phyloP scores from a whole-genome alignment of 495 filamentous ascomycete genomes.

The Lichina pygmaea region DNA sequence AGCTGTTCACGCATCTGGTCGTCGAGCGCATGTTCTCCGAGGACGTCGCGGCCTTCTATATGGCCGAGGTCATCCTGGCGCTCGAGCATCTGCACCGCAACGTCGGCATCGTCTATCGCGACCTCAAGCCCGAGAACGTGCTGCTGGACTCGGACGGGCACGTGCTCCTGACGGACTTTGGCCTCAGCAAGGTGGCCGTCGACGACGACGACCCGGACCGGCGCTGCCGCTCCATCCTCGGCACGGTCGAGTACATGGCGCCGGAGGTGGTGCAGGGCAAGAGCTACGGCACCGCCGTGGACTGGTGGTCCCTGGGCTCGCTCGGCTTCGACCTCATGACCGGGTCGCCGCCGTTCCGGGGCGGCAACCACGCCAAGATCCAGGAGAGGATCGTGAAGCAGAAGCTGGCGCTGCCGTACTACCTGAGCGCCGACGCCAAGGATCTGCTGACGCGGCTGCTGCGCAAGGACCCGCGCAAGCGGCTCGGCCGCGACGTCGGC shows the following conservation, averaged over 20 bases:
- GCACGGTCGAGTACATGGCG: constrained; percentile 96
- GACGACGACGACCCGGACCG: constrained; percentile 32
- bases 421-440: constrained; percentile 67
- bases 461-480: constrained; percentile 71
- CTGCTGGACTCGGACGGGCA: constrained; percentile 79
- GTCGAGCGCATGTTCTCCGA: constrained; percentile 83
- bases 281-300: constrained; percentile 74
- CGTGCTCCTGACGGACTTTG: constrained; percentile 86
- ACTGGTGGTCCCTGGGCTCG: constrained; percentile 96
- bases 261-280: constrained; percentile 72
- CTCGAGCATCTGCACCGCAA: constrained; percentile 76
- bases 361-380: constrained; percentile 72
- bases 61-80: constrained; percentile 90
- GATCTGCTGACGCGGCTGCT: constrained; percentile 72
- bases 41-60: constrained; percentile 76
- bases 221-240: constrained; percentile 58
- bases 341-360: constrained; percentile 68
- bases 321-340: constrained; percentile 80
- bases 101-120: constrained; percentile 83
- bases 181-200: constrained; percentile 81
- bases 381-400: constrained; percentile 80
- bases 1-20: constrained; percentile 73
- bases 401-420: constrained; percentile 70
- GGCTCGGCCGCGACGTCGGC: constrained; percentile 58
- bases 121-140: constrained; percentile 94